A percentile compares a stretch with the other conserved stretches of the same genome.
Conservation (phyloP, 371 early-diverging fungal genomes). For the Rhizopus stolonifer region DNA sequence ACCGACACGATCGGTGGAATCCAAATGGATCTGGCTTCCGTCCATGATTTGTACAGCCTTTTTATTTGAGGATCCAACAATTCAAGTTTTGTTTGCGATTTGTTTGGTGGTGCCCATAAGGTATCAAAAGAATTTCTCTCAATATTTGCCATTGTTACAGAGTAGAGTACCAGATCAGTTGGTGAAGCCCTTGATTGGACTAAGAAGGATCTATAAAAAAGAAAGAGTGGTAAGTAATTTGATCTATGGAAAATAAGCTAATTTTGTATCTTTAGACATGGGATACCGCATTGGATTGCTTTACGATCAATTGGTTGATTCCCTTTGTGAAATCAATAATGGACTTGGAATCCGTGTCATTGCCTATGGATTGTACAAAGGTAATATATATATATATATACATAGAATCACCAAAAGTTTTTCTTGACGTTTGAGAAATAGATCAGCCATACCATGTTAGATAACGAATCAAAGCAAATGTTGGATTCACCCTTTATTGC, state of each 20-base stretch:
- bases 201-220: conserved; percentile 30
- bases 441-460: conserved; percentile 56
- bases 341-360: conserved; percentile 60
- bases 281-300: conserved; percentile 45
- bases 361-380: conserved; percentile 56
- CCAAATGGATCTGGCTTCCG: conserved; percentile 56
- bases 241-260: background rate
- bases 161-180: conserved; percentile 54
- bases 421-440: conserved; percentile 4
- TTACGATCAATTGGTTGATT: conserved; percentile 42
- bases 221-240: conserved; percentile 21
- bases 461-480: conserved; percentile 51
- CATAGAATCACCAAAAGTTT: background rate
- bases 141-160: conserved; percentile 50
- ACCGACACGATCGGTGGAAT: conserved; percentile 45
- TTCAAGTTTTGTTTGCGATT: conserved; percentile 37
- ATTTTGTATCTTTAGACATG: conserved; percentile 30
- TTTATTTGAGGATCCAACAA: conserved; percentile 34
- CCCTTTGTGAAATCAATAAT: conserved; percentile 61
- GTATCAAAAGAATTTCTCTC: conserved; percentile 55
- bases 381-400: conserved; percentile 19
- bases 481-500: conserved; percentile 57
- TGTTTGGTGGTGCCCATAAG: conserved; percentile 56
- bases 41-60: conserved; percentile 46
- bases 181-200: conserved; percentile 38